These are phyloP conservation scores for Pachyrhizus erosus DNA, from an alignment of 306 rosid species.

Conservation along the genomic window DNA sequence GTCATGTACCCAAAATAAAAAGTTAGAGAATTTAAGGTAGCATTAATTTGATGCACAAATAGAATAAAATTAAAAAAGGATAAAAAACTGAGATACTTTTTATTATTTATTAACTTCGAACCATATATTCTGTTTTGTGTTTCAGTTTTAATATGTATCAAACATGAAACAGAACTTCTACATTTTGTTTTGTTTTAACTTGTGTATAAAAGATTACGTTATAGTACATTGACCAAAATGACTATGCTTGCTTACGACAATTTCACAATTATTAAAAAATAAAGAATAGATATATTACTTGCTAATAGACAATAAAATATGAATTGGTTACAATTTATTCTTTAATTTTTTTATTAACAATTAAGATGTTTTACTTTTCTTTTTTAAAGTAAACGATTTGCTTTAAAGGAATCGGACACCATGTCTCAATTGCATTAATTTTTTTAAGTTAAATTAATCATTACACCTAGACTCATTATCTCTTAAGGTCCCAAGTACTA, in stretches of 20 bases:
- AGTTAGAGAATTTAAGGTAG: background rate
- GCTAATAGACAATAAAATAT: background rate
- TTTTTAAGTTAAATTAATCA: background rate
- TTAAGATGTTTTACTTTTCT: background rate
- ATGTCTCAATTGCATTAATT: background rate
- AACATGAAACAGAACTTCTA: background rate
- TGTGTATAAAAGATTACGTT: background rate
- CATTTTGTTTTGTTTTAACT: background rate
- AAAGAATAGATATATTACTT: background rate
- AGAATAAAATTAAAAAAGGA: background rate
- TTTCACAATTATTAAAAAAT: background rate
- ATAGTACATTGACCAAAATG: background rate
- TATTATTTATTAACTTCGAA: background rate
- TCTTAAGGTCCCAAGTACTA: background rate
- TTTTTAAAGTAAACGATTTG: background rate
- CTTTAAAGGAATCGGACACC: background rate
- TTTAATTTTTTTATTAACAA: background rate
- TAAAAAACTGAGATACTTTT: background rate
- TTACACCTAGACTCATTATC: background rate
- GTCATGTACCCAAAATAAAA: background rate
- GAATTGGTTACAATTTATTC: background rate
- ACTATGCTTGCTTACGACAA: background rate
- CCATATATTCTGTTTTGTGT: background rate
- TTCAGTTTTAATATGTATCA: background rate
- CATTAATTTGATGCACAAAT: background rate